Conservation (phyloP, 1,284 basidiomycete genomes). For the Apiotrichum laibachii region DNA sequence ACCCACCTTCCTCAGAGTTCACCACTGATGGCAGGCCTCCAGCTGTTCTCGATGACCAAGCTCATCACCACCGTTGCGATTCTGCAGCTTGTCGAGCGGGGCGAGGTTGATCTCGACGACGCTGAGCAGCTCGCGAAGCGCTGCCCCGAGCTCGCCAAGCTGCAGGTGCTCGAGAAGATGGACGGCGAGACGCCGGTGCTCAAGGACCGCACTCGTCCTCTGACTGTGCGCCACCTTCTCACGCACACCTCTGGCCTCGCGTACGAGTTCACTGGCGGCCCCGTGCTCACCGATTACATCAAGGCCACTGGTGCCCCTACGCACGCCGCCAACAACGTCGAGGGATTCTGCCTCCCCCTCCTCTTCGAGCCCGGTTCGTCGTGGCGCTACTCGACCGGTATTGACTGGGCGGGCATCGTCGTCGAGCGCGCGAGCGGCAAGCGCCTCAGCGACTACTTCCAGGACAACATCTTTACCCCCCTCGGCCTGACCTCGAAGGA, state of each 20-base stretch:
- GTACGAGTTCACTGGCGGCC: constrained; percentile 11
- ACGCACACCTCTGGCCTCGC: constrained; percentile 18
- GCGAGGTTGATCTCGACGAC: constrained; percentile 11
- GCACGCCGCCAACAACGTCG: constrained; percentile 23
- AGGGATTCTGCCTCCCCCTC: constrained; percentile 21
- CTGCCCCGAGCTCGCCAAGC: constrained; percentile 17
- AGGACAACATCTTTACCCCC: constrained; percentile 16
- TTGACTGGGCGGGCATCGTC: constrained; percentile 44
- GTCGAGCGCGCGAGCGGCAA: constrained; percentile 36
- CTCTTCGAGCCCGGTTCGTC: constrained; percentile 37
- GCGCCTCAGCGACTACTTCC: constrained; percentile 35
- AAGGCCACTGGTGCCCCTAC: constrained; percentile 20
- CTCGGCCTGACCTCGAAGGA: constrained; percentile 19
- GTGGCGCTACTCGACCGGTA: constrained; percentile 35
- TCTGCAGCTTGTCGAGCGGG: constrained; percentile 30
- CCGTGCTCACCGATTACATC: constrained; percentile 14
- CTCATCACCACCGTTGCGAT: constrained; percentile 35
- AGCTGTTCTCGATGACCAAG: constrained; percentile 43
- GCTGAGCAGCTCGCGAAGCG: constrained; percentile 3
- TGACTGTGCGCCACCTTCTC: constrained; percentile 18
- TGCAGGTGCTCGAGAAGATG: constrained; percentile 15
- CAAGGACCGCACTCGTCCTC: constrained; percentile 3
- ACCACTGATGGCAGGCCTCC: constrained; percentile 18
- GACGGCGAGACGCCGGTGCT: constrained; percentile 10
- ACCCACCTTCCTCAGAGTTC: neutral